A percentile compares a stretch with the other conserved stretches of the same genome.
Conservation (phyloP, 345 rosid genomes). For the Angophora floribunda region DNA sequence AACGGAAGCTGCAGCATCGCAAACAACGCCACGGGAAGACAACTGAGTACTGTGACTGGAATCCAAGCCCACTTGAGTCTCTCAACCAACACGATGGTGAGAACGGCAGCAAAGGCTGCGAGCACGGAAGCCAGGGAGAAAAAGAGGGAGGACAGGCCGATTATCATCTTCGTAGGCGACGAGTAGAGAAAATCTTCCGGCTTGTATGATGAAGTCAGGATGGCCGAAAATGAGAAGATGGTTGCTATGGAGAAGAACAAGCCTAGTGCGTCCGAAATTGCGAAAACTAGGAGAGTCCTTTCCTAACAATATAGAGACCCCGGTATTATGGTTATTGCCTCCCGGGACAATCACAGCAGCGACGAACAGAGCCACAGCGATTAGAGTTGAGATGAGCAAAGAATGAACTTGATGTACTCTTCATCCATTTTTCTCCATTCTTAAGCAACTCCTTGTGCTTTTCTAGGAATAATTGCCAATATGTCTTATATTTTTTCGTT, state of each 20-base stretch:
- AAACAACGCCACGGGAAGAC: background rate
- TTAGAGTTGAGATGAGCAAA: conserved; percentile 20
- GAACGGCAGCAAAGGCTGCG: background rate
- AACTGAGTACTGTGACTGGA: background rate
- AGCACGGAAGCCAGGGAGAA: background rate
- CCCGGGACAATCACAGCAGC: conserved; percentile 24
- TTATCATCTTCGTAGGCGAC: background rate
- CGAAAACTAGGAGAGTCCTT: background rate
- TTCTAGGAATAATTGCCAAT: background rate
- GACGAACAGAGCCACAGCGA: conserved; percentile 19
- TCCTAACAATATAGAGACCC: background rate
- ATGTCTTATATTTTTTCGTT: no score
- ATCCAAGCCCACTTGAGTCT: background rate
- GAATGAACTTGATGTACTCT: conserved; percentile 16
- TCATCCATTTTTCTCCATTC: conserved; percentile 1
- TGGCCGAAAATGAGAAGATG: conserved; percentile 11
- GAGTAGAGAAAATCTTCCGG: conserved; percentile 10
- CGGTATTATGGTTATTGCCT: background rate
- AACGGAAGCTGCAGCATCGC: background rate
- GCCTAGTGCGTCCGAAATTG: conserved; percentile 10
- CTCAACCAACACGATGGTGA: background rate
- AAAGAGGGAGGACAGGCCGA: background rate
- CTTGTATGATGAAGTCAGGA: conserved; percentile 8
- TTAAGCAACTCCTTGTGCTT: background rate
- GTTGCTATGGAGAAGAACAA: conserved; percentile 11